Conservation (phyloP, 176 grass and related monocot genomes). For the Bromus sterilis region DNA sequence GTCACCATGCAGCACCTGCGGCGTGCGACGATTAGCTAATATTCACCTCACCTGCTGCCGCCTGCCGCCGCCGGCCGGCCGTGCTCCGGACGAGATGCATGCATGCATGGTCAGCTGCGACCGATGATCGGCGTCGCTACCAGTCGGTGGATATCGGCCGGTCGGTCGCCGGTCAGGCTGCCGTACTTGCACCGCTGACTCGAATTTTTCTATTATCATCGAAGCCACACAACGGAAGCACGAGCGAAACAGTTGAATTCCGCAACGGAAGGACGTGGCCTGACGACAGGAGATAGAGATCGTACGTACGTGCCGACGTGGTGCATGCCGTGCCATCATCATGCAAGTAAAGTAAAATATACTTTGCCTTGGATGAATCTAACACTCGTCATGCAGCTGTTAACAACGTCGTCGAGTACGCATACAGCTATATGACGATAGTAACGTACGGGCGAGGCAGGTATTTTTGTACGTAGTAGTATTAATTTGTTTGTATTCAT, state of each 20-base stretch:
- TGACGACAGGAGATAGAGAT: not conserved
- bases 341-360: not conserved
- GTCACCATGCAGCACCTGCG: not conserved
- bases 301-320: not conserved
- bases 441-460: not conserved
- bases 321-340: not conserved
- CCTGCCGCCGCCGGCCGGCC: not conserved
- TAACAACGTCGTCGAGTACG: not conserved
- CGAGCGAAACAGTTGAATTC: not conserved
- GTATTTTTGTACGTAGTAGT: not conserved
- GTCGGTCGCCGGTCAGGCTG: not conserved
- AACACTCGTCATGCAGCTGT: not conserved
- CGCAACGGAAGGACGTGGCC: no score
- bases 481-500: constrained; percentile 14
- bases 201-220: not conserved
- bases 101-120: not conserved
- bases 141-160: not conserved
- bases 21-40: not conserved
- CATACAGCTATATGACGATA: not conserved
- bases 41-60: no score
- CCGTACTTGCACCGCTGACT: not conserved
- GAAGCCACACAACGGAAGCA: not conserved
- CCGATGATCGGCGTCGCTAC: not conserved
- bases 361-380: not conserved
- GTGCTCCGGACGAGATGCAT: not conserved